Base-by-base conservation (phyloP, 1,284 basidiomycete species). In the Trametes hirsuta region DNA sequence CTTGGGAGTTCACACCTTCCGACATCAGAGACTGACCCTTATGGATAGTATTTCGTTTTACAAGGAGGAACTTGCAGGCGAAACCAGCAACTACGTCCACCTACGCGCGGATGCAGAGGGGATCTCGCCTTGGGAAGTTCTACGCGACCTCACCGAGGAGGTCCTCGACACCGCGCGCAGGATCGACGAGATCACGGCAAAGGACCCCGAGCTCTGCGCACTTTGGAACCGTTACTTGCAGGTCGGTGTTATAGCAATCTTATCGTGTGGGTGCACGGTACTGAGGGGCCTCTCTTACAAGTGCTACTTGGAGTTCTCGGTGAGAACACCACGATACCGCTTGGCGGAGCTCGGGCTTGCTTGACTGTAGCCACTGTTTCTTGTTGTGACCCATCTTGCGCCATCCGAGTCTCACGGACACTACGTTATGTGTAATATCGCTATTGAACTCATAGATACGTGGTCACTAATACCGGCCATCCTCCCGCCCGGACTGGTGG, bases 31-130 rank as follows among this genome's bases (percentile, higher is more conserved):
- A 1, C 36, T 1, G 6, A 1, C 15, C 4, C 22, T 30, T 8
- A 8, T 30, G 30, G 30, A 30, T 30, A 66, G 64, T n/a, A 48
- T 66, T 11, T 66, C 64, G 6, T 66, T 63, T 37, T 66, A 66
- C 58, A 53, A 53, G 35, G 52, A 53, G 30, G 52, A 53, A 15
- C 22, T 53, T 8, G 52, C 52, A 6, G 52, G 52, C 21, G 52
- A 53, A 18, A 45, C 52, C 2, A 53, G 42, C 35, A 53, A 53
- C 52, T 53, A 53, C 34, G 52, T 53, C 3, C 42, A 63, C 41
- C 53, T 63, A 12, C 64, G 64, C 14, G 59, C 64, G 0, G 51
- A 55, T 9, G 62, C 61, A 4, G 64, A 66, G 39, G 51, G 51
- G 41, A n/a, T 46, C 15, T 30, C 53, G 2, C 48, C 59, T 0